phyloP scores from a whole-genome alignment of 1,284 basidiomycete genomes.

The Farysia itapuensis region DNA sequence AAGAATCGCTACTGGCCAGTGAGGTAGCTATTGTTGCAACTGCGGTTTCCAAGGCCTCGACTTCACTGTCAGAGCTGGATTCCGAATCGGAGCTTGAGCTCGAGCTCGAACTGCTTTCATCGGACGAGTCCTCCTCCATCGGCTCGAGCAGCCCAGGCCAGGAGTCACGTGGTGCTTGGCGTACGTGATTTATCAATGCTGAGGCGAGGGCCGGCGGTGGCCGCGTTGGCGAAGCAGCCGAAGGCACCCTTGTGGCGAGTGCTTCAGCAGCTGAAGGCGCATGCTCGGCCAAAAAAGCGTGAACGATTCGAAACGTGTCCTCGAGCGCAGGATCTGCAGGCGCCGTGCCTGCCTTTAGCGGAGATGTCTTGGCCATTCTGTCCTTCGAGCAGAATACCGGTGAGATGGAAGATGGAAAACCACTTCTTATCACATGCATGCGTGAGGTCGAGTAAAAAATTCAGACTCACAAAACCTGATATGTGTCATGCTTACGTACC shows the following conservation, averaged over 20 bases:
- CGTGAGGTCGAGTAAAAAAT: too few species aligned
- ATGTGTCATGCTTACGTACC: too few species aligned
- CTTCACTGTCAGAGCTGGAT: not conserved
- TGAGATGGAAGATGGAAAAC: too few species aligned
- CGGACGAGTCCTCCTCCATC: constrained; percentile 1
- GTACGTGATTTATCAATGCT: constrained; percentile 28
- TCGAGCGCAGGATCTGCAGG: constrained; percentile 18
- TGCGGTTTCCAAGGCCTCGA: not conserved
- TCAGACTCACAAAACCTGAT: too few species aligned
- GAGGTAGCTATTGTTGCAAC: not conserved
- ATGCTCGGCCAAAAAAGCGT: constrained; percentile 32
- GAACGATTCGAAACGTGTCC: constrained; percentile 33
- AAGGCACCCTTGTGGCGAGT: constrained; percentile 16
- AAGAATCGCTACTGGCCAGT: not conserved
- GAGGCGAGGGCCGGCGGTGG: constrained; percentile 24
- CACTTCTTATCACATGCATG: too few species aligned
- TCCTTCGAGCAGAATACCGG: too few species aligned
- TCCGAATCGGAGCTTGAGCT: constrained; percentile 1
- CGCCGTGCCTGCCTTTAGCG: too few species aligned
- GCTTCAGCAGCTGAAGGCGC: constrained; percentile 22
- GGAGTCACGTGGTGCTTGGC: constrained; percentile 24
- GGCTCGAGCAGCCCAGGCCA: constrained; percentile 16
- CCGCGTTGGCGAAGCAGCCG: not conserved
- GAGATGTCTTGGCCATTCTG: too few species aligned
- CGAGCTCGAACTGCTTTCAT: constrained; percentile 1